A percentile compares a stretch with the other conserved stretches of the same genome.
Evolutionary conservation across 441 rosid genomes (phyloP).

Genomic region (Pelargonium citronellum): DNA sequence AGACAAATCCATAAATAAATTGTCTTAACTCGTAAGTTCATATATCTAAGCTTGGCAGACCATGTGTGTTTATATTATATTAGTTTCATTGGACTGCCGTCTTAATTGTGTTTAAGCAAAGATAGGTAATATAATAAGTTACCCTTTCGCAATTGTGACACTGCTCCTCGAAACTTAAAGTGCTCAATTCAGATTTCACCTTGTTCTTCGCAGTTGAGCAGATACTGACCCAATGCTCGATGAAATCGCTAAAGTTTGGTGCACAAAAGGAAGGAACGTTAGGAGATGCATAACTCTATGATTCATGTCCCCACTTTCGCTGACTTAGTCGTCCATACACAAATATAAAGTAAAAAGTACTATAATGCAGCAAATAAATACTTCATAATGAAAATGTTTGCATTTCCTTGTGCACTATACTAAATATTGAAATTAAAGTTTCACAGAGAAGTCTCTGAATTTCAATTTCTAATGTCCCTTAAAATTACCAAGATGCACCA

Average conservation of each 20-base stretch:
- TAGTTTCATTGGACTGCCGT: too few species aligned
- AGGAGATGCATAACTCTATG: background rate
- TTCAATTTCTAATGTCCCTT: too few species aligned
- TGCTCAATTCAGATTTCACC: conserved; percentile 47
- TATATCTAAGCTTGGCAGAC: too few species aligned
- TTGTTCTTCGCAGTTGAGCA: conserved; percentile 71
- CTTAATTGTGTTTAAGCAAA: too few species aligned
- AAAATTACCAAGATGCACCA: too few species aligned
- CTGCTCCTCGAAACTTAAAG: conserved; percentile 37
- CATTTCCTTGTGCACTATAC: background rate
- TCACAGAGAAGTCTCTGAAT: background rate
- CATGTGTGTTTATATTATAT: too few species aligned
- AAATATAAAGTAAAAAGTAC: background rate
- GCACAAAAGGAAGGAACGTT: background rate
- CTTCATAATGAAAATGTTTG: background rate
- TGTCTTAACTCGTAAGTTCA: too few species aligned
- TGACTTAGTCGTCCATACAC: background rate
- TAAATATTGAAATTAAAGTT: background rate
- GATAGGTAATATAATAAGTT: background rate
- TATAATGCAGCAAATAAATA: background rate
- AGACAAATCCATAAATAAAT: too few species aligned
- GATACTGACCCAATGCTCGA: conserved; percentile 90
- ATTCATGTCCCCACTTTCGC: background rate
- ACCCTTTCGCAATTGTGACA: conserved; percentile 70
- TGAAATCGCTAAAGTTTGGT: conserved; percentile 64